Conservation (phyloP, 176 grass and related monocot species). For the Alopecurus myosuroides region DNA sequence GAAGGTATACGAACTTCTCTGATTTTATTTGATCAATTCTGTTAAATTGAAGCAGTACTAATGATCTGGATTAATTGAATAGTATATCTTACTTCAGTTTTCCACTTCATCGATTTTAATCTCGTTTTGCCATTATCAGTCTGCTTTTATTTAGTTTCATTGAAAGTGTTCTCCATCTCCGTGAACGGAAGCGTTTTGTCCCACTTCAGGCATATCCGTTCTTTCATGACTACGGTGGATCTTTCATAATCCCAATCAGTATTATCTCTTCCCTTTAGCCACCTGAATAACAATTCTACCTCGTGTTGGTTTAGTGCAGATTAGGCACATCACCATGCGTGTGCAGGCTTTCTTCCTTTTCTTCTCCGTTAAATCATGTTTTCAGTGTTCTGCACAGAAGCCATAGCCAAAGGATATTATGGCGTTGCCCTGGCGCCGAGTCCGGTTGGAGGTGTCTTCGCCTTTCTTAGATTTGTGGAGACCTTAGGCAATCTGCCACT, state of each 20-base stretch:
- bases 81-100: background rate
- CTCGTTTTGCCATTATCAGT: background rate
- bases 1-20: conserved; percentile 41
- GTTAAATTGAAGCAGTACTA: background rate
- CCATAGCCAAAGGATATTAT: background rate
- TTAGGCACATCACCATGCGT: background rate
- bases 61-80: background rate
- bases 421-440: background rate
- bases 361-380: background rate
- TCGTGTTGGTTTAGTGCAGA: background rate
- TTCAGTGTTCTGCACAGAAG: background rate
- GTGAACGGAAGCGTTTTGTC: background rate
- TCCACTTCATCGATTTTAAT: background rate
- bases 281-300: background rate
- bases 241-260: background rate
- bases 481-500: background rate
- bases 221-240: background rate
- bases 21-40: background rate
- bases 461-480: background rate
- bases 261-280: background rate
- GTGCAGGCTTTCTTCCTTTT: background rate
- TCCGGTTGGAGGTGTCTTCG: background rate
- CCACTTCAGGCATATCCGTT: background rate
- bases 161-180: background rate
- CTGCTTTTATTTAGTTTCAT: background rate